Base-by-base conservation (phyloP, 192 early-diverging fungal genomes). In the Podila epicladia region DNA sequence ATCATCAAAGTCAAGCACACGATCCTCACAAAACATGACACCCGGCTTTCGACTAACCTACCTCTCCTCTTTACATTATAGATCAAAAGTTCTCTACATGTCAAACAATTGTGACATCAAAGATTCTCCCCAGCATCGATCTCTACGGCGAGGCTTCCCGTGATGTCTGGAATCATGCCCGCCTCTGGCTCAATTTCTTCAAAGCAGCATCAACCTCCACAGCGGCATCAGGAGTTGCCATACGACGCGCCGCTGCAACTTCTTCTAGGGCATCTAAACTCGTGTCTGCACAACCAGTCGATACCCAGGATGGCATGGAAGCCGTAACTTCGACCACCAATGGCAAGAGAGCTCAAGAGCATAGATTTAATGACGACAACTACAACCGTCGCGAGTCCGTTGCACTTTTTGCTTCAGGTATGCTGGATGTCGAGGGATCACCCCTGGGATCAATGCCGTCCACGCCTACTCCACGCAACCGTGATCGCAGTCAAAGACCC, bases 11-110 rank as follows among this genome's bases (percentile, higher is more conserved):
- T 0, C 22, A 61, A 2, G 0, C 20, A 55, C 35, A 41, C 9
- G 29, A n/a, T 50, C 24, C 4, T 33, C 51, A n/a, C 20, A 38
- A 37, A 63, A 63, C 32, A 31, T 38, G 28, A 5, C 13, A 66
- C 55, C 11, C 6, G 1, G 37, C 31, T 45, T 45, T 45, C 41
- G 41, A 50, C 59, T 35, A 3, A 41, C 32, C 20, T 26, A n/a
- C 6, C 22, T 35, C 19, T n/a, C 28, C 1, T 28, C 19, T 20
- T 9, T 53, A 19, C 22, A n/a, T 15, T 51, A 26, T 49, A 70
- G 89, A 90, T 74, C 74, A 90, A 28, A 88, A 85, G 65, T 90
- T 90, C 65, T 82, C 87, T 0, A 60, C 75, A n/a, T 86, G 89
- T 48, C 86, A 90, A 50, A 85, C 82, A 32, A 86, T 76, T 66